phyloP scores from a whole-genome alignment of 1,284 basidiomycete genomes.

The Taiwanofungus camphoratus region DNA sequence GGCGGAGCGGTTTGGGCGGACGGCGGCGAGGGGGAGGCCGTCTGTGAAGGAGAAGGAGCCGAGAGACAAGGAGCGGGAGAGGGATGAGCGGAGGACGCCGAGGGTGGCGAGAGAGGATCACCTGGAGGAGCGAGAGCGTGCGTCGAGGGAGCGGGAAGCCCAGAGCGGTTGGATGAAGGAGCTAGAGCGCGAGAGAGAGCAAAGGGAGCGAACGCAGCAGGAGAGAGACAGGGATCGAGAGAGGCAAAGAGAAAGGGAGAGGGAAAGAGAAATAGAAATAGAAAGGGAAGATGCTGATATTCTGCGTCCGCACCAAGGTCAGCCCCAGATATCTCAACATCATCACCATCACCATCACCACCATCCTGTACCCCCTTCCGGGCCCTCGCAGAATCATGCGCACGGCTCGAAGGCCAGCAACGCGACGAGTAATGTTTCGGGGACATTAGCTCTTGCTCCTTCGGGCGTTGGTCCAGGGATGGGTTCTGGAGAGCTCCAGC shows the following conservation, averaged over 20 bases:
- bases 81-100: conserved; percentile 11
- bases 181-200: conserved; percentile 13
- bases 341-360: conserved; percentile 22
- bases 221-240: conserved; percentile 10
- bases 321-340: conserved; percentile 12
- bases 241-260: conserved; percentile 9
- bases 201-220: conserved; percentile 13
- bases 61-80: conserved; percentile 17
- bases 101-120: conserved; percentile 8
- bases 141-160: conserved; percentile 15
- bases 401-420: conserved; percentile 8
- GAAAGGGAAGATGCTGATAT: conserved; percentile 16
- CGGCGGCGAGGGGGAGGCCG: conserved; percentile 8
- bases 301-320: conserved; percentile 12
- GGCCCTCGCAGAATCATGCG: conserved; percentile 5
- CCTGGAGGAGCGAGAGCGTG: conserved; percentile 15
- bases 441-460: conserved; percentile 8
- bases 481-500: conserved; percentile 12
- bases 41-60: conserved; percentile 15
- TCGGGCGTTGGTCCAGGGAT: conserved; percentile 9
- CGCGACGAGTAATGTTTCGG: not conserved
- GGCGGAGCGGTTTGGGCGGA: conserved; percentile 1
- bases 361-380: conserved; percentile 7
- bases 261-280: too few species aligned
- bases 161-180: conserved; percentile 12